Base-by-base conservation (phyloP, 306 rosid species). In the Astragalus membranaceus region DNA sequence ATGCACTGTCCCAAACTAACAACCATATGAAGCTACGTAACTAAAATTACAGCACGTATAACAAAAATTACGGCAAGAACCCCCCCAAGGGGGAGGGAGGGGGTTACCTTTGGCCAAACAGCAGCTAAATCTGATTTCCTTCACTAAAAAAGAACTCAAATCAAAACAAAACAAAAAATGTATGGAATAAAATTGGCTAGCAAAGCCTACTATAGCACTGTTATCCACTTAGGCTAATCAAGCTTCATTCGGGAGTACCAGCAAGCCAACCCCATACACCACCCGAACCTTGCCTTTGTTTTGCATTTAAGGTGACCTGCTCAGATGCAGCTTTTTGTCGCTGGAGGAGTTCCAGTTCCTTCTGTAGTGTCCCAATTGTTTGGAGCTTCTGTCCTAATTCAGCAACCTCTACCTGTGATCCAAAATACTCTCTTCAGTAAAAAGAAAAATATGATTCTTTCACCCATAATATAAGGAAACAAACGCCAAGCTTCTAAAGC, bases 251-350 rank as follows among this genome's bases (percentile, higher is more conserved):
- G 20, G 97, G 90, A 12, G 79, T 8, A 52, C 98, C 98, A 0
- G 96, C 96, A 36, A 92, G 87, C 98, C 98, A 92, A 66, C 98
- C 96, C 96, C 96, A 92, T 32, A 89, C 82, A 2, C 98, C 87
- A 8, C 98, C 88, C 16, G 96, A 87, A 54, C 86, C 50, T 78
- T 87, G 94, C 80, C 68, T 87, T 70, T 86, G 88, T 74, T 83
- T 89, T 67, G 85, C 84, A 62, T 60, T 89, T 57, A 87, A 35
- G 42, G 89, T 90, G 54, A 92, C 98, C 74, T 86, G 89, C 77
- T 92, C 98, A 1, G 98, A 87, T 32, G 89, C 95, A 15, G 95
- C 95, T 51, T 83, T 92, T 54, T 92, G 98, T 64, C 98, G 85
- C 78, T 83, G 96, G 73, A 92, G 95, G 76, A 92, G 90, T 77